Base-by-base conservation (phyloP, 805 yeast species). In the Lipomyces starkeyi region DNA sequence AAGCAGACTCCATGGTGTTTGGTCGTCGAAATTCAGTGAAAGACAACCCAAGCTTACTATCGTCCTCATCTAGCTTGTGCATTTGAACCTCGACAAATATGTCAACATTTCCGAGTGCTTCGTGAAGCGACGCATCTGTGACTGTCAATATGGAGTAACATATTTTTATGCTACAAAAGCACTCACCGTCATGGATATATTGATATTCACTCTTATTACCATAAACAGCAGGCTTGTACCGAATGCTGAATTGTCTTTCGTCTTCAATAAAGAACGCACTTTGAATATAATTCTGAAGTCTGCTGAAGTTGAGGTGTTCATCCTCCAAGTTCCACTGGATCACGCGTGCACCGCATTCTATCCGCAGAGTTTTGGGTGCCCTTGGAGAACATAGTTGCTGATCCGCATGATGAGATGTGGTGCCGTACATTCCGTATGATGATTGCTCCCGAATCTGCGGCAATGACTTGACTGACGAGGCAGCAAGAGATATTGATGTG, bases 181-280 rank as follows among this genome's bases (percentile, higher is more conserved):
- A 7, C 59, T 49, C 59, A 60, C 63, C 63, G n/a, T 61, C 63
- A 22, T 11, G 53, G 11, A 61, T 53, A 37, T 53, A 61, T 17
- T 14, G 25, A 11, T 25, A 53, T 17, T 27, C 58, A 34, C 32
- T 8, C 32, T n/a, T 32, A 17, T 35, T 49, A 25, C 25, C n/a
- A 2, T 8, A 8, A 3, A 25, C 14, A 2, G 34, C 63, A 25
- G 58, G 49, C 3, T 58, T 25, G 43, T 54, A 55, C 40, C 61
- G 63, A 11, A 65, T 49, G 22, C 63, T 37, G 53, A 62, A 49
- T 5, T 54, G 49, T 47, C 61, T 35, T 13, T 29, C 54, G 58
- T 43, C 55, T 47, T 62, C 67, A 59, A 68, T 65, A 35, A 59
- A 65, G 64, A 68, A 68, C 54, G 71, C 71, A 35, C 66, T 53